phyloP scores from a whole-genome alignment of 139 green algal genomes.

The Astrephomene gubernaculifera region DNA sequence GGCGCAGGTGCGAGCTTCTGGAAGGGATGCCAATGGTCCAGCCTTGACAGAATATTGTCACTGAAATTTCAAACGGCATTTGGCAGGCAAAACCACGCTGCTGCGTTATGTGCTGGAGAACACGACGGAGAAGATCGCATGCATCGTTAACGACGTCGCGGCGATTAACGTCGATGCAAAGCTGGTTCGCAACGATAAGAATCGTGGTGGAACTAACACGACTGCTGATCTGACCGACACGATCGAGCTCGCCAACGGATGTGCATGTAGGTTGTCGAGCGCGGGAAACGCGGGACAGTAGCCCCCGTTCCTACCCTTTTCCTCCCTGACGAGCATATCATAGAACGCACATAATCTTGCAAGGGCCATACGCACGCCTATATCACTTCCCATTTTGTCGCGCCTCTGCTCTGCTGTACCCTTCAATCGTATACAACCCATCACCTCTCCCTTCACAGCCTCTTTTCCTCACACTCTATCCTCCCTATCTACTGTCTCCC shows the following conservation, averaged over 20 bases:
- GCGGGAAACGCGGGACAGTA: no score
- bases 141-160: slow-evolving; percentile 96
- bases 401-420: no score
- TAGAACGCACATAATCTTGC: no score
- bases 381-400: no score
- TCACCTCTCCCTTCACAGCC: no score
- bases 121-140: slow-evolving; percentile 87
- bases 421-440: no score
- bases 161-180: slow-evolving; percentile 96
- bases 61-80: background rate
- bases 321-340: no score
- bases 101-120: slow-evolving; percentile 90
- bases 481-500: no score
- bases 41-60: background rate
- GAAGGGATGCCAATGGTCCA: background rate
- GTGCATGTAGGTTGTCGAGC: slow-evolving; percentile 92
- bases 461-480: no score
- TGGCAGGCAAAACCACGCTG: slow-evolving; percentile 91
- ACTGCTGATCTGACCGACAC: slow-evolving; percentile 89
- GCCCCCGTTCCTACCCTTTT: no score
- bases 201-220: slow-evolving; percentile 50
- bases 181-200: slow-evolving; percentile 82
- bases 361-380: no score
- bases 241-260: slow-evolving; percentile 94
- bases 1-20: slow-evolving; percentile 57